Conservation (phyloP, 371 early-diverging fungal genomes). For the Lichtheimia ramosa region DNA sequence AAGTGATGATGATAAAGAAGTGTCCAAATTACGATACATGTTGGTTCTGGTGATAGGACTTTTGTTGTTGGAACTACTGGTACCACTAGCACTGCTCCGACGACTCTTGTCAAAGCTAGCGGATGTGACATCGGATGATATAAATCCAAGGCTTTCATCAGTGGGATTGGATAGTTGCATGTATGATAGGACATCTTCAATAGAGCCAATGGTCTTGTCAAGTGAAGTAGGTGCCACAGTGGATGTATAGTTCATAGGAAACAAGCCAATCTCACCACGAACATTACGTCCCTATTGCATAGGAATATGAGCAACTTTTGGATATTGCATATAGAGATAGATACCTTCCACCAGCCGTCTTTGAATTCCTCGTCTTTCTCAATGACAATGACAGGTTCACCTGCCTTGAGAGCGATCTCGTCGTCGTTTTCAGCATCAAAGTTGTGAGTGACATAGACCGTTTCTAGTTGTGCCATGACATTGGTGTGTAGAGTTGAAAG, state of each 20-base stretch:
- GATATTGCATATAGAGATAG: neutral
- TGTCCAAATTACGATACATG: conserved; percentile 14
- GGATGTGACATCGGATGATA: neutral
- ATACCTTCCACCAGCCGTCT: conserved; percentile 90
- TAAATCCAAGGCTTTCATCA: neutral
- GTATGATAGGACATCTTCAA: conserved; percentile 28
- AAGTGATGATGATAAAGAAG: conserved; percentile 8
- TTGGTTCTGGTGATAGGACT: neutral
- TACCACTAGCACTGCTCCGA: neutral
- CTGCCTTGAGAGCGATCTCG: conserved; percentile 70
- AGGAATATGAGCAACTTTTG: neutral
- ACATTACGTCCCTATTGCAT: conserved; percentile 63
- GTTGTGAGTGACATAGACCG: conserved; percentile 65
- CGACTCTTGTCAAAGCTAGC: too few species aligned
- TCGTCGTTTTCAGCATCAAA: conserved; percentile 76
- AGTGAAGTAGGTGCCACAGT: conserved; percentile 18
- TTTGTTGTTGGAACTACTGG: conserved; percentile 14
- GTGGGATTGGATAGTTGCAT: conserved; percentile 15
- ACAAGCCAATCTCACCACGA: conserved; percentile 70
- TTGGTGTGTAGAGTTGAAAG: too few species aligned
- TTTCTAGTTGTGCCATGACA: conserved; percentile 28
- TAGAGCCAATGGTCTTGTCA: conserved; percentile 32
- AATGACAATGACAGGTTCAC: conserved; percentile 73
- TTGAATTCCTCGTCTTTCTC: conserved; percentile 78
- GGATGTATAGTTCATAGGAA: conserved; percentile 70